phyloP scores from a whole-genome alignment of 73 alveolate genomes.

The Paramecium tetraurelia region DNA sequence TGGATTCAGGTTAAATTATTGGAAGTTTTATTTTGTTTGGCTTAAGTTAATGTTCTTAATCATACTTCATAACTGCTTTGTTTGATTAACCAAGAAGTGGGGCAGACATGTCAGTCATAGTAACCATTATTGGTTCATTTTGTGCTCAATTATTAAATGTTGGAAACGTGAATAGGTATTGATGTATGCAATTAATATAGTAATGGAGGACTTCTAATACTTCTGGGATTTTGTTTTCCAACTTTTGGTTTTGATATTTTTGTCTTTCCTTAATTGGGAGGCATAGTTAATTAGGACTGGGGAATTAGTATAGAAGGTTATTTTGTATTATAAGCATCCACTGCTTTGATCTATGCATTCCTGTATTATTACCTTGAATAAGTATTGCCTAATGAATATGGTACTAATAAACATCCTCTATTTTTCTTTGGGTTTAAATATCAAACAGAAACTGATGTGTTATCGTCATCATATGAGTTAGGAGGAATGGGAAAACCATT shows the following conservation, averaged over 20 bases:
- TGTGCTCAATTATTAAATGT: background rate
- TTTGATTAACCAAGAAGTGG: constrained; percentile 29
- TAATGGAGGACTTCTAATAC: background rate
- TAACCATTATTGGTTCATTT: background rate
- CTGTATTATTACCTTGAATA: constrained; percentile 36
- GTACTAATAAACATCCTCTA: constrained; percentile 53
- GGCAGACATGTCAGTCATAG: background rate
- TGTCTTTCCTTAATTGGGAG: background rate
- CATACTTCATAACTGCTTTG: background rate
- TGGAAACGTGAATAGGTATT: background rate
- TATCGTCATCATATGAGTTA: background rate
- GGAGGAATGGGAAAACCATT: background rate
- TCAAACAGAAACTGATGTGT: background rate
- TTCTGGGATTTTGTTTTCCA: background rate
- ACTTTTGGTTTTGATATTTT: background rate
- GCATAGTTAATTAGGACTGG: background rate
- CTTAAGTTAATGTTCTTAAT: background rate
- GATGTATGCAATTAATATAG: background rate
- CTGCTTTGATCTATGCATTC: background rate
- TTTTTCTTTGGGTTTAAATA: constrained; percentile 10
- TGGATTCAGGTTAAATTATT: background rate
- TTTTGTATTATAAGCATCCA: background rate
- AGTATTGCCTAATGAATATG: constrained; percentile 57
- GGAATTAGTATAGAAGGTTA: background rate
- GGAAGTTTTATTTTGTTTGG: constrained; percentile 21